These are phyloP conservation scores for Shiraia bambusicola DNA, from an alignment of 2,329 filamentous ascomycete species.

Conservation along the genomic window DNA sequence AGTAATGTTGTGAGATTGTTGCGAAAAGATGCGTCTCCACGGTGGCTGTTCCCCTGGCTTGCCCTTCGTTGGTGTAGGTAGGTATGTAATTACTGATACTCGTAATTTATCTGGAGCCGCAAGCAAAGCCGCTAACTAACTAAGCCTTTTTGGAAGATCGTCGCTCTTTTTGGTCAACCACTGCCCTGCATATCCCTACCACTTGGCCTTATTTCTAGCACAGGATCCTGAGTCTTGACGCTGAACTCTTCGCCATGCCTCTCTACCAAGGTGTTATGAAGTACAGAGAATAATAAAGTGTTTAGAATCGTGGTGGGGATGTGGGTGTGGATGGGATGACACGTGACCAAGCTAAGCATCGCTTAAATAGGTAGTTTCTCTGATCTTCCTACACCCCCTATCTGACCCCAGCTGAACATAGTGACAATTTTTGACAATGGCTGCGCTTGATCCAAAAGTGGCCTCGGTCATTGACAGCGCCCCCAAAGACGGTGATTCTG, in stretches of 20 bases:
- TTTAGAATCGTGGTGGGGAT: no score
- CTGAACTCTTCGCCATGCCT: no score
- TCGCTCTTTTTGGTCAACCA: conserved; percentile 20
- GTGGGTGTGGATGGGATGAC: not conserved
- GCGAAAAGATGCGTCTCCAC: conserved; percentile 33
- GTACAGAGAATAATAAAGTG: no score
- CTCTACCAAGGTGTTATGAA: no score
- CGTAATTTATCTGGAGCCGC: conserved; percentile 38
- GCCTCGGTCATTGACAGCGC: conserved; percentile 52
- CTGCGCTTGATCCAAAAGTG: conserved; percentile 53
- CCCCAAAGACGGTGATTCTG: conserved; percentile 48
- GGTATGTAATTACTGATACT: no score
- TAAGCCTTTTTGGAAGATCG: conserved; percentile 24
- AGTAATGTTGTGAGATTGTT: conserved; percentile 20
- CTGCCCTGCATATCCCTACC: conserved; percentile 8
- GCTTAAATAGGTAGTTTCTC: conserved; percentile 12
- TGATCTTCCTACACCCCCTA: conserved; percentile 15
- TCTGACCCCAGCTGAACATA: conserved; percentile 18
- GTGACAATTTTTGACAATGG: conserved; percentile 37
- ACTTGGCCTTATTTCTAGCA: conserved; percentile 8
- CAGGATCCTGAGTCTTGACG: no score
- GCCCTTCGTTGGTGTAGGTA: conserved; percentile 14
- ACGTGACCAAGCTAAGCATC: conserved; percentile 15
- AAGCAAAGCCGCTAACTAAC: conserved; percentile 20
- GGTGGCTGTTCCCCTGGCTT: conserved; percentile 30